Evolutionary conservation across 345 rosid species (phyloP).

Genomic region (Sisymbrium altissimum): DNA sequence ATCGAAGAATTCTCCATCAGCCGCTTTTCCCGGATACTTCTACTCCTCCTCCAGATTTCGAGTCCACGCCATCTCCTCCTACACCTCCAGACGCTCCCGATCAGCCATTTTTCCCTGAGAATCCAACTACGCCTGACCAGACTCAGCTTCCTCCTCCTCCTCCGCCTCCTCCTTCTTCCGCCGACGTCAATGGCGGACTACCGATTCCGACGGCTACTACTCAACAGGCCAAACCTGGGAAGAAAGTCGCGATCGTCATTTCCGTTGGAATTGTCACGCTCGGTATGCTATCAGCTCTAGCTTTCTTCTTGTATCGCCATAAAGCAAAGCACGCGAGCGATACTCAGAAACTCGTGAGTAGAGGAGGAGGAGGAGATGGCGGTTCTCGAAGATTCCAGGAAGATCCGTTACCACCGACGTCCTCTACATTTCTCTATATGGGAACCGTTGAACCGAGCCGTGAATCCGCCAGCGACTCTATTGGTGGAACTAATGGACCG

Average conservation of each 20-base stretch:
- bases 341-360: constrained; percentile 60
- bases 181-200: constrained; percentile 50
- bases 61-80: constrained; percentile 47
- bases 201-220: constrained; percentile 68
- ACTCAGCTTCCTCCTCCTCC: constrained; percentile 47
- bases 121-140: constrained; percentile 59
- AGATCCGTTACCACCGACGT: constrained; percentile 52
- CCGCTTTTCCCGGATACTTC: constrained; percentile 68
- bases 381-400: constrained; percentile 48
- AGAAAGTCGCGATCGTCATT: constrained; percentile 74
- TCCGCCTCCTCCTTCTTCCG: constrained; percentile 18
- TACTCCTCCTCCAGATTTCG: constrained; percentile 47
- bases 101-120: constrained; percentile 92
- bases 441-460: constrained; percentile 82
- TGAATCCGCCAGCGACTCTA: constrained; percentile 42
- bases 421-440: constrained; percentile 76
- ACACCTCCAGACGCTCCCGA: constrained; percentile 48
- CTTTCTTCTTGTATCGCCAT: constrained; percentile 84
- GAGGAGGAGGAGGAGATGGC: constrained; percentile 29
- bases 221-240: constrained; percentile 71
- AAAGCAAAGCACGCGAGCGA: constrained; percentile 55
- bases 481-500: constrained; percentile 25
- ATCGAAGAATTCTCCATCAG: constrained; percentile 80
- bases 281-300: constrained; percentile 89
- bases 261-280: constrained; percentile 92